phyloP scores from a whole-genome alignment of 148 eudicot genomes.

The Fagopyrum homotropicum region DNA sequence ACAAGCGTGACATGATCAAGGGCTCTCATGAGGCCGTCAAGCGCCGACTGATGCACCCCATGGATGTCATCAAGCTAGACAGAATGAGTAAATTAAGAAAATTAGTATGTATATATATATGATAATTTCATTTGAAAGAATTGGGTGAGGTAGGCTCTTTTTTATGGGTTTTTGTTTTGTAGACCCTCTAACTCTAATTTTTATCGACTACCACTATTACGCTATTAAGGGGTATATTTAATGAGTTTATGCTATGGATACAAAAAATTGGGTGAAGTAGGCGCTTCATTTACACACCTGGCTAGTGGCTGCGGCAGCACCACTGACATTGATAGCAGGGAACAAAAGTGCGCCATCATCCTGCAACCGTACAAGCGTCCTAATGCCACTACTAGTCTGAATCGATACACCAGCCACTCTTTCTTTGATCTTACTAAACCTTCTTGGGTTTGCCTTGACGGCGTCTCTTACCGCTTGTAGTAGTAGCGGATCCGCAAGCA shows the following conservation, averaged over 20 bases:
- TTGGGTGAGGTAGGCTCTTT: no score
- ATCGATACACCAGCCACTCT: conserved; percentile 86
- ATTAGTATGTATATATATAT: neutral
- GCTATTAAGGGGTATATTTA: no score
- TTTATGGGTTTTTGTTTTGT: no score
- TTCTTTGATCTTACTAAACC: conserved; percentile 65
- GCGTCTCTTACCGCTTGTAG: conserved; percentile 42
- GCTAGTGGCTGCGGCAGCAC: conserved; percentile 70
- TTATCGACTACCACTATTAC: no score
- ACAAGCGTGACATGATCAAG: conserved; percentile 82
- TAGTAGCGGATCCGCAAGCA: conserved; percentile 29
- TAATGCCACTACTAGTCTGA: conserved; percentile 92
- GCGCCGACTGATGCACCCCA: conserved; percentile 91
- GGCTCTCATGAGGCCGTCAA: conserved; percentile 95
- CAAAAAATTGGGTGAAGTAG: no score
- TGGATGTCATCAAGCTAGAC: conserved; percentile 87
- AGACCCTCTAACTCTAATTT: no score
- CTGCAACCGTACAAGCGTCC: conserved; percentile 93
- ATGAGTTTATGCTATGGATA: no score
- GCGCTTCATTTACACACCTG: conserved; percentile 36
- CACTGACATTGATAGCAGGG: conserved; percentile 92
- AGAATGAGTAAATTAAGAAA: neutral
- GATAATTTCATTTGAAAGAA: no score
- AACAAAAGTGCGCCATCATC: conserved; percentile 57
- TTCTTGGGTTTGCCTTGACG: conserved; percentile 67